phyloP scores from a whole-genome alignment of 805 yeast genomes.

The Starmerella khaoyaiensis region DNA sequence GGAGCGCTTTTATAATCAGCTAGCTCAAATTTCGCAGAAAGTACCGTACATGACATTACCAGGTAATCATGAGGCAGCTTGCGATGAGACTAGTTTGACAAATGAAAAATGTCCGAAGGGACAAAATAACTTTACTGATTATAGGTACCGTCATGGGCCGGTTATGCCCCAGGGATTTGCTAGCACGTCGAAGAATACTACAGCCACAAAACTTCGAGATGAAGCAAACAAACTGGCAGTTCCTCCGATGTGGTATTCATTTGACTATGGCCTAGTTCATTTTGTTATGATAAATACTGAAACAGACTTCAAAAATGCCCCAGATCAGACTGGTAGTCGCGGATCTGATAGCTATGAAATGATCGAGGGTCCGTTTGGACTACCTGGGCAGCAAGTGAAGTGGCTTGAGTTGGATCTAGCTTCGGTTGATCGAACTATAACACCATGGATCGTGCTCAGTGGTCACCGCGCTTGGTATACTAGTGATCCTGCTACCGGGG shows the following conservation, averaged over 20 bases:
- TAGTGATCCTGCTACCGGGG: neutral
- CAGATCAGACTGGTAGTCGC: slow-evolving; percentile 3
- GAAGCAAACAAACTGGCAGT: slow-evolving; percentile 3
- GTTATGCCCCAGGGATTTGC: slow-evolving; percentile 5
- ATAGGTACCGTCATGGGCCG: slow-evolving; percentile 1
- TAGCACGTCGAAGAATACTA: slow-evolving; percentile 2
- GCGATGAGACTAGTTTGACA: slow-evolving; percentile 1
- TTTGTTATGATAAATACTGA: slow-evolving; percentile 7
- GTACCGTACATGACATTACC: slow-evolving; percentile 2
- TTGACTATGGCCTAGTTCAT: slow-evolving; percentile 7
- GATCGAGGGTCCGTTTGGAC: slow-evolving; percentile 7
- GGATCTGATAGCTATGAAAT: slow-evolving; percentile 1
- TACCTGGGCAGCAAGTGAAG: slow-evolving; percentile 2
- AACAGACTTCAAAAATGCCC: slow-evolving; percentile 7
- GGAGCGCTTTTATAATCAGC: slow-evolving; percentile 5
- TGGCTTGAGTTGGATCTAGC: slow-evolving; percentile 8
- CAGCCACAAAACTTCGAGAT: slow-evolving; percentile 1
- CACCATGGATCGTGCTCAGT: slow-evolving; percentile 8
- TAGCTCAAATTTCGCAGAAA: slow-evolving; percentile 1
- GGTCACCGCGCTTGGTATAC: slow-evolving; percentile 11
- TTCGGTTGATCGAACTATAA: slow-evolving; percentile 7
- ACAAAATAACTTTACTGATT: slow-evolving; percentile 9
- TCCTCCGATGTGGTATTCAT: slow-evolving; percentile 9
- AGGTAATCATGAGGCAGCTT: slow-evolving; percentile 9
- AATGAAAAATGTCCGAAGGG: slow-evolving; percentile 5